Base-by-base conservation (phyloP, 2,329 filamentous ascomycete genomes). In the Aspergillus sp. region DNA sequence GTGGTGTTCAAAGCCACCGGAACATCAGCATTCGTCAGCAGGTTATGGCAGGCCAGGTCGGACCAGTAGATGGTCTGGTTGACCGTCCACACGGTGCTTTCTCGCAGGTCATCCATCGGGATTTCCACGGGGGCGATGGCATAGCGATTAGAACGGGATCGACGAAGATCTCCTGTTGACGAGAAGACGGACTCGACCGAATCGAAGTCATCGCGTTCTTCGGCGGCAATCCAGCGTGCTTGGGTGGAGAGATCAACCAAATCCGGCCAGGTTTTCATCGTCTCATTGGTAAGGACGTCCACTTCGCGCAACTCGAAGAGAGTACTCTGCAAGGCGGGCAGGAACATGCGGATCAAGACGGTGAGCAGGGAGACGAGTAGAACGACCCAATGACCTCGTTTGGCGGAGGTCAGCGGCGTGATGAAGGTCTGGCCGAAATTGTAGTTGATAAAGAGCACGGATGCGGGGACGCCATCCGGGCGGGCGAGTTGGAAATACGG, bases 401-500 rank as follows among this genome's bases (percentile, higher is more conserved):
- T 64, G 14, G 61, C 62, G 2, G 67, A 66, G 17, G 61, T 60
- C 19, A 70, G 63, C 7, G 67, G 67, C 2, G 67, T 69, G 19
- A 70, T 57, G 38, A 70, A 59, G 2, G 65, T 67, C 47, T 70
- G 67, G n/a, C 67, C 67, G 32, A 69, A 70, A 40, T 68, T 70
- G 47, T 70, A 70, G 45, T 70, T 70, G 60, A 67, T 69, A 43
- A 70, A 70, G 3, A 70, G 55, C 5, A 67, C 62, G 1, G 58
- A 60, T 20, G 69, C 69, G 3, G 67, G 65, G 16, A 65, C 65
- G 1, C 69, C 69, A 10, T 64, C 58, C 7, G 67, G 65, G 13
- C 60, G 57, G 4, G 69, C 68, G 30, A 72, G 50, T 47, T 71
- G 76, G 45, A 79, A 79, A 53, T 74, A 79, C 2, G 76, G 76